phyloP scores from a whole-genome alignment of 345 rosid genomes.

The Mercurialis annua region DNA sequence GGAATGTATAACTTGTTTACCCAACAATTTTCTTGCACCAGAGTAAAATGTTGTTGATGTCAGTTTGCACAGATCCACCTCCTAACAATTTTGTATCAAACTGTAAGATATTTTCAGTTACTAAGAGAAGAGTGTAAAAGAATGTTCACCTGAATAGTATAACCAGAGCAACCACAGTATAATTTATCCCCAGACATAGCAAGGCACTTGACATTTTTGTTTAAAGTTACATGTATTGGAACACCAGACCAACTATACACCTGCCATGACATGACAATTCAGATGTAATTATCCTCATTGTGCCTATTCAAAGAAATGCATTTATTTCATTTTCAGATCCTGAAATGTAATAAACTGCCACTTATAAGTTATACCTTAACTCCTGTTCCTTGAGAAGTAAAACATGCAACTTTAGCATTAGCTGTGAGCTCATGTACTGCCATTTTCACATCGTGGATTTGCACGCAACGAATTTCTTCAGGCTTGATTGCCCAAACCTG shows the following conservation, averaged over 20 bases:
- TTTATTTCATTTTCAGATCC: not conserved
- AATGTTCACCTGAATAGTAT: constrained; percentile 47
- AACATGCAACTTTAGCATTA: constrained; percentile 46
- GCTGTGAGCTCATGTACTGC: constrained; percentile 46
- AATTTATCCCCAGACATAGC: constrained; percentile 47
- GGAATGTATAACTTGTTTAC: constrained; percentile 48
- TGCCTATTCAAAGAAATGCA: not conserved
- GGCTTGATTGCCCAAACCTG: constrained; percentile 60
- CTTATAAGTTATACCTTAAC: constrained; percentile 61
- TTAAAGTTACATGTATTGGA: constrained; percentile 51
- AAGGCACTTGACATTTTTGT: constrained; percentile 45
- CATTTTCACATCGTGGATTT: constrained; percentile 64
- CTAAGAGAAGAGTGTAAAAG: no score
- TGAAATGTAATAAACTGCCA: not conserved
- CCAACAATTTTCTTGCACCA: constrained; percentile 51
- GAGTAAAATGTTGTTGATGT: constrained; percentile 39
- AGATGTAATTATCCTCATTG: not conserved
- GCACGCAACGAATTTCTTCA: constrained; percentile 50
- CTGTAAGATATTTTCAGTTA: not conserved
- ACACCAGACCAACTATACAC: constrained; percentile 55
- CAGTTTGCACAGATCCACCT: constrained; percentile 41
- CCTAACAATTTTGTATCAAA: constrained; percentile 24
- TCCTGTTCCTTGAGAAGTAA: constrained; percentile 50
- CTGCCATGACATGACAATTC: constrained; percentile 29
- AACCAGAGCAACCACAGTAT: constrained; percentile 58